phyloP scores from a whole-genome alignment of 140 eudicot genomes.

The Bidens hawaiensis region DNA sequence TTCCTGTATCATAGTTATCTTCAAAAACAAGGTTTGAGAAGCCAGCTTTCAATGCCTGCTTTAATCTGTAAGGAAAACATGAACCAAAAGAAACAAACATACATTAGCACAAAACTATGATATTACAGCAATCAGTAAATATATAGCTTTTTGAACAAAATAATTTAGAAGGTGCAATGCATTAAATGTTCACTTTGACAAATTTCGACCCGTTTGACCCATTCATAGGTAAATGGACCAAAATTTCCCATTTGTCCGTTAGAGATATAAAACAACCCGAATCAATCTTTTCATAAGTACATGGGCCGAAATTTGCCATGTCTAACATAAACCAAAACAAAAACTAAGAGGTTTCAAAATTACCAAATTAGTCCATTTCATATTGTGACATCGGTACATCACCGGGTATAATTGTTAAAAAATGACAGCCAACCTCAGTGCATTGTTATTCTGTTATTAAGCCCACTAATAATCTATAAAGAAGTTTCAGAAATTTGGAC shows the following conservation, averaged over 20 bases:
- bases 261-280: neutral
- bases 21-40: slow-evolving; percentile 87
- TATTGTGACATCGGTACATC: neutral
- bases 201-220: neutral
- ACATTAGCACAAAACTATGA: neutral
- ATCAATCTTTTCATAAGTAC: neutral
- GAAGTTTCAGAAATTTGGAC: neutral
- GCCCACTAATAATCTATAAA: neutral
- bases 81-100: slow-evolving; percentile 1
- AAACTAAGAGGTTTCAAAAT: neutral
- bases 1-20: slow-evolving; percentile 95
- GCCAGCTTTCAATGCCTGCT: slow-evolving; percentile 92
- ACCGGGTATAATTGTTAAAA: neutral
- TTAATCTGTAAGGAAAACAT: slow-evolving; percentile 40
- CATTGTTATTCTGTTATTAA: neutral
- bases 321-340: neutral
- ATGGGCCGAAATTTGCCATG: neutral
- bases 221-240: neutral
- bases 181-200: neutral
- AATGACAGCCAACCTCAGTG: neutral
- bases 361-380: neutral
- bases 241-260: neutral
- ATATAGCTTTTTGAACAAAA: neutral
- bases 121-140: neutral
- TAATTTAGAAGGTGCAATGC: neutral